A percentile compares a stretch with the other conserved stretches of the same genome.
These are phyloP conservation scores for Pichia rugopelliculosa DNA, from an alignment of 805 yeast genomes.

Conservation along the genomic window DNA sequence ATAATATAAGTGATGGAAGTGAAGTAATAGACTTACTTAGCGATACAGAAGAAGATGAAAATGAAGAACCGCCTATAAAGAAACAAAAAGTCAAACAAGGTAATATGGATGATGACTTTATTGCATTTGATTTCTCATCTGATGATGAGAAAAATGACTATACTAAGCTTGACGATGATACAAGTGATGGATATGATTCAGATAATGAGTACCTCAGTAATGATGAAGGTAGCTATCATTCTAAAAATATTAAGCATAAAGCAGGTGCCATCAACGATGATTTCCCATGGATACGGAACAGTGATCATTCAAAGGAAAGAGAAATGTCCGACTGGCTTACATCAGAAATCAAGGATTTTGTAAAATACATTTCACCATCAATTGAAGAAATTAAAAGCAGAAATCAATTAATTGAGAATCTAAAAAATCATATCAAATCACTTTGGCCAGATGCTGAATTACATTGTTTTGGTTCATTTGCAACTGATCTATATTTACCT, in stretches of 20 bases:
- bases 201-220: slow-evolving; percentile 38
- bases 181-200: slow-evolving; percentile 6
- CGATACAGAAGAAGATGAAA: background rate
- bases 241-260: slow-evolving; percentile 21
- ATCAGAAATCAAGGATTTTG: slow-evolving; percentile 76
- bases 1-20: slow-evolving; percentile 1
- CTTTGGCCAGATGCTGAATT: slow-evolving; percentile 77
- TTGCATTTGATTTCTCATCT: slow-evolving; percentile 46
- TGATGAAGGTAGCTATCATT: slow-evolving; percentile 31
- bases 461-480: slow-evolving; percentile 88
- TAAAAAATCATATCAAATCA: slow-evolving; percentile 43
- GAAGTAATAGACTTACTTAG: slow-evolving; percentile 1
- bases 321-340: slow-evolving; percentile 86
- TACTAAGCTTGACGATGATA: slow-evolving; percentile 28
- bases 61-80: slow-evolving; percentile 6
- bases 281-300: slow-evolving; percentile 72
- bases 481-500: slow-evolving; percentile 88
- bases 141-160: slow-evolving; percentile 34
- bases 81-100: slow-evolving; percentile 28
- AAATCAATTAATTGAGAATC: slow-evolving; percentile 52
- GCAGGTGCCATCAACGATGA: slow-evolving; percentile 28
- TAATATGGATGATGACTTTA: slow-evolving; percentile 43
- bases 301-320: slow-evolving; percentile 67
- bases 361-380: slow-evolving; percentile 79
- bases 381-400: slow-evolving; percentile 62